phyloP scores from a whole-genome alignment of 1,284 basidiomycete genomes.

The Ustilago hordei region DNA sequence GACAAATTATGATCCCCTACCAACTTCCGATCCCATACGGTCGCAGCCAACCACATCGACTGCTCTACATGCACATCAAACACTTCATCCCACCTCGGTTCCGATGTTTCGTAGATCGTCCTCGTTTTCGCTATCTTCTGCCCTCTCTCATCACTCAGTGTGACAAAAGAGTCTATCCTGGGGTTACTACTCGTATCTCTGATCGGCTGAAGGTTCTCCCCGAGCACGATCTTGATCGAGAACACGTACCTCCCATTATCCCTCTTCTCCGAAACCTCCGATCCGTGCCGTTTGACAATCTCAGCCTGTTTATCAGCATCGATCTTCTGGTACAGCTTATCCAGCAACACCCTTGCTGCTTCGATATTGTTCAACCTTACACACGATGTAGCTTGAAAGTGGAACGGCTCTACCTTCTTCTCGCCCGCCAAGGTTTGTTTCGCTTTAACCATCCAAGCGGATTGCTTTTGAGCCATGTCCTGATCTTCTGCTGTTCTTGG shows the following conservation, averaged over 20 bases:
- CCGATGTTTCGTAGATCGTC: constrained; percentile 90
- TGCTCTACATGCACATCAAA: constrained; percentile 87
- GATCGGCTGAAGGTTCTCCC: constrained; percentile 60
- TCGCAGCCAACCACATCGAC: constrained; percentile 95
- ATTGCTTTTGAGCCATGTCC: constrained; percentile 73
- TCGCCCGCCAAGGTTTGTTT: constrained; percentile 82
- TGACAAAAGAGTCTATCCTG: constrained; percentile 86
- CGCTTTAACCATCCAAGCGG: constrained; percentile 94
- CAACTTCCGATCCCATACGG: constrained; percentile 87
- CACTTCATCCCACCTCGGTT: constrained; percentile 96
- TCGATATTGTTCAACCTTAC: constrained; percentile 99
- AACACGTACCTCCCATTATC: constrained; percentile 78
- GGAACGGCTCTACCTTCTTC: constrained; percentile 91
- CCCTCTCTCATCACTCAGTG: constrained; percentile 91
- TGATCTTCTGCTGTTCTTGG: constrained; percentile 75
- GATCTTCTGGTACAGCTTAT: constrained; percentile 92
- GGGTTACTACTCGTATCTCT: constrained; percentile 42
- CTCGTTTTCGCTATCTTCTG: constrained; percentile 92
- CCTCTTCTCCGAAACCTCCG: constrained; percentile 70
- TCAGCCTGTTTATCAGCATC: constrained; percentile 88
- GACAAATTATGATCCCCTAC: constrained; percentile 79
- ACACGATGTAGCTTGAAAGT: constrained; percentile 87
- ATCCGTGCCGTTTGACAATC: constrained; percentile 71
- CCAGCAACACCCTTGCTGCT: constrained; percentile 86
- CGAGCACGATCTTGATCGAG: constrained; percentile 88